A percentile compares a stretch with the other conserved stretches of the same genome.
phyloP scores from a whole-genome alignment of 2,329 filamentous ascomycete species.

The Mycocentrospora acerina region DNA sequence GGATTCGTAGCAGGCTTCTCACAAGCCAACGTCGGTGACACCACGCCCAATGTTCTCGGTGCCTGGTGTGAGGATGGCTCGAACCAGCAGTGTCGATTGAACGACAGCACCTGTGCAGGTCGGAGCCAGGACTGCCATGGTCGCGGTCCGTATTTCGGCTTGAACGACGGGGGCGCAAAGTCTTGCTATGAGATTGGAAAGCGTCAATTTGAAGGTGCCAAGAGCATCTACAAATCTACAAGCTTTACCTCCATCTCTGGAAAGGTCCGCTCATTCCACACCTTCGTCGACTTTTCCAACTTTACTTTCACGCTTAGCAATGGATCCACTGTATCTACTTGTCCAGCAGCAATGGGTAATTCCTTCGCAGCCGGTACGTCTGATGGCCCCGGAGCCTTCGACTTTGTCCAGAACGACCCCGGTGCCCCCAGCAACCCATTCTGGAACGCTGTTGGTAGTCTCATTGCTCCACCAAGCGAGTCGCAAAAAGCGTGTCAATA shows the following conservation, averaged over 20 bases:
- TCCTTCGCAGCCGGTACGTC: constrained; percentile 92
- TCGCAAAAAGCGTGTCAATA: constrained; percentile 75
- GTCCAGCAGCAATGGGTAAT: constrained; percentile 84
- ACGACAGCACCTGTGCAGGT: constrained; percentile 83
- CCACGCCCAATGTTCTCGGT: constrained; percentile 82
- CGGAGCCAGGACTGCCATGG: constrained; percentile 72
- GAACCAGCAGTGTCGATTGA: constrained; percentile 64
- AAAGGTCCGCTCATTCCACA: constrained; percentile 77
- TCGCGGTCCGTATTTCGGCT: constrained; percentile 68
- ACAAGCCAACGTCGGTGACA: constrained; percentile 88
- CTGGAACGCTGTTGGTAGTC: constrained; percentile 73
- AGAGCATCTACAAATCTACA: constrained; percentile 57
- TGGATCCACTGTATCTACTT: constrained; percentile 70
- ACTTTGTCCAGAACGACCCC: constrained; percentile 86
- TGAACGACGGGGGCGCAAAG: constrained; percentile 64
- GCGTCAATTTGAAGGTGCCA: constrained; percentile 68
- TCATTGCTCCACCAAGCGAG: constrained; percentile 69
- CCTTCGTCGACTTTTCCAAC: constrained; percentile 77
- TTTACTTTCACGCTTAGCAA: constrained; percentile 75
- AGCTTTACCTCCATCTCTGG: constrained; percentile 58
- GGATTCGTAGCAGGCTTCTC: constrained; percentile 89
- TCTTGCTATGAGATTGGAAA: constrained; percentile 76
- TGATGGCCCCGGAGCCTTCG: constrained; percentile 86
- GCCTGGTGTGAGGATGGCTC: constrained; percentile 88
- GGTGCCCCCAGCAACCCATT: constrained; percentile 75